phyloP scores from a whole-genome alignment of 2,329 filamentous ascomycete species.

The Sporothrix luriei region DNA sequence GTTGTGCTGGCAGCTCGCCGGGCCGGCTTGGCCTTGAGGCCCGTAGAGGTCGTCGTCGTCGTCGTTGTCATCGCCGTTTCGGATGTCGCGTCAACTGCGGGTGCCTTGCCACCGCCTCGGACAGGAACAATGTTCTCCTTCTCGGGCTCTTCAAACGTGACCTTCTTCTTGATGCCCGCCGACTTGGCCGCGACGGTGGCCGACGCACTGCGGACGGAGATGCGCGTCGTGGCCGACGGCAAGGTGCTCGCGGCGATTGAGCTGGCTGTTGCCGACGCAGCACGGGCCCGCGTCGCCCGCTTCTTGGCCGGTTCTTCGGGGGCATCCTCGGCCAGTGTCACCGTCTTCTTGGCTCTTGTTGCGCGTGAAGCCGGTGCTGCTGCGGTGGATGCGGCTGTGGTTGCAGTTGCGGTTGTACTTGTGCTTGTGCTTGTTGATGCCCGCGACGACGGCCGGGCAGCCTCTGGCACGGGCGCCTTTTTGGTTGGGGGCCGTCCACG shows the following conservation, averaged over 20 bases:
- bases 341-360: slow-evolving; percentile 42
- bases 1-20: slow-evolving; percentile 30
- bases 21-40: slow-evolving; percentile 43
- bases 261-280: slow-evolving; percentile 10
- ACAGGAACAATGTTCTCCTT: slow-evolving; percentile 63
- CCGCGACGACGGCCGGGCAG: slow-evolving; percentile 25
- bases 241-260: slow-evolving; percentile 29
- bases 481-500: slow-evolving; percentile 40
- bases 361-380: slow-evolving; percentile 42
- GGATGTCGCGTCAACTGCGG: slow-evolving; percentile 40
- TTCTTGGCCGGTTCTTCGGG: slow-evolving; percentile 42
- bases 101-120: slow-evolving; percentile 32
- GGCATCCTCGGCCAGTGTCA: slow-evolving; percentile 24
- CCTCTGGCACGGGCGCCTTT: slow-evolving; percentile 25
- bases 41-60: slow-evolving; percentile 35
- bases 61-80: slow-evolving; percentile 35
- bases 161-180: slow-evolving; percentile 58
- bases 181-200: slow-evolving; percentile 35
- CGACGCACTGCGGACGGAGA: slow-evolving; percentile 45
- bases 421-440: not conserved
- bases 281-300: slow-evolving; percentile 45
- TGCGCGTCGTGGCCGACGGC: slow-evolving; percentile 45
- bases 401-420: not conserved
- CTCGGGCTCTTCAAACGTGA: slow-evolving; percentile 65
- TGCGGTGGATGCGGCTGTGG: slow-evolving; percentile 4